These are phyloP conservation scores for Aristolochia californica DNA, from an alignment of 164 flowering plant species.

Conservation along the genomic window DNA sequence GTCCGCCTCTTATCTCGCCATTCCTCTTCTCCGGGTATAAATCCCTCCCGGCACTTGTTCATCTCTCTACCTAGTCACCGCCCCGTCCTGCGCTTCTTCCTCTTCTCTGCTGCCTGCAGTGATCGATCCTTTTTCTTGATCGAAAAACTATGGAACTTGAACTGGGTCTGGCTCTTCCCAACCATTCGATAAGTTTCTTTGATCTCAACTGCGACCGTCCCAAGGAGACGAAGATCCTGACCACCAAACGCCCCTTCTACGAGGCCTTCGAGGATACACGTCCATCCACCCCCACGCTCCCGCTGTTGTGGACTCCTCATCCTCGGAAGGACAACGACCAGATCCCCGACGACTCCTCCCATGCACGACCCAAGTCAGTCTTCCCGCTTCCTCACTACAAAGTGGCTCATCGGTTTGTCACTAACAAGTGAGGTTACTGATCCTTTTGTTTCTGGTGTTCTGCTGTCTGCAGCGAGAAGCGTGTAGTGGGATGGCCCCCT, in stretches of 20 bases:
- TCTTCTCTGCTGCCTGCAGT: too few relatives aligned
- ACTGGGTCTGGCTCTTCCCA: slow-evolving; percentile 25
- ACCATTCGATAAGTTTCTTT: slow-evolving; percentile 10
- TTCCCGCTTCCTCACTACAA: too few relatives aligned
- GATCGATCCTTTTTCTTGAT: background rate
- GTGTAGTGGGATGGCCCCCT: slow-evolving; percentile 46
- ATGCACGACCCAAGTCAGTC: too few relatives aligned
- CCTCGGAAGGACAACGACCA: background rate
- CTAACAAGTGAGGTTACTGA: too few relatives aligned
- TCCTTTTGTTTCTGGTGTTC: too few relatives aligned
- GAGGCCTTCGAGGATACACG: slow-evolving; percentile 13
- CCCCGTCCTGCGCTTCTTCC: too few relatives aligned
- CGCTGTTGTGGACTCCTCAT: slow-evolving; percentile 8
- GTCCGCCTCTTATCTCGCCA: background rate
- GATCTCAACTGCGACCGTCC: slow-evolving; percentile 11
- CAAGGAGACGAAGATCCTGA: slow-evolving; percentile 6
- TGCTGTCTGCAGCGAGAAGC: slow-evolving; percentile 5
- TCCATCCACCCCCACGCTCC: slow-evolving; percentile 5
- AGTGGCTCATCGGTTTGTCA: too few relatives aligned
- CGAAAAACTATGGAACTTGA: slow-evolving; percentile 27
- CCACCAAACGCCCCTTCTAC: background rate
- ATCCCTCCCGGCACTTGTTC: too few relatives aligned
- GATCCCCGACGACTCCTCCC: too few relatives aligned
- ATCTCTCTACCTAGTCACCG: too few relatives aligned
- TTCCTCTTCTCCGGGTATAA: background rate